Evolutionary conservation across 139 green algal genomes (phyloP), one percentile per base, ranked within the genome.

Genomic region (Pseudopediastrum boryanum): DNA sequence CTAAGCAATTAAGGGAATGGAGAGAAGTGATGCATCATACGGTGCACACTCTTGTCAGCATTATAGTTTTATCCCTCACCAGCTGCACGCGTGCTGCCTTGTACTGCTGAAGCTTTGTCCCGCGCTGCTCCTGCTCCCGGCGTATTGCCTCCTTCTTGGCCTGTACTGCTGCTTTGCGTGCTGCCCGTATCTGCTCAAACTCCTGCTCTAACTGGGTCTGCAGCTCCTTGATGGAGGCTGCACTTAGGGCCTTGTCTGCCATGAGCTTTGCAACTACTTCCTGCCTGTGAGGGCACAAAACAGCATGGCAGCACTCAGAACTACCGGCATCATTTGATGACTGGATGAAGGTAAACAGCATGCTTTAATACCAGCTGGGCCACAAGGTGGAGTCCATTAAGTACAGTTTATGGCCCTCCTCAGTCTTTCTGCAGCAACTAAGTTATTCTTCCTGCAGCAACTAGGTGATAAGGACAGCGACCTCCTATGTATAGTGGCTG

Each of bases 181-280:
- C 78, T 78, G 70, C 79, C 38, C 48, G 46, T 10, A 76, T 78
- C 66, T 92, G 84, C 23, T 80, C 86, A 0, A 94, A 42, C 27
- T 88, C 43, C 23, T 72, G 75, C 71, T 92, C 86, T 23, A 90
- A 78, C 41, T 95, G 84, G 13, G 73, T 62, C 4, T 67, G 52
- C 75, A 93, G 87, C 62, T 91, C 85, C 78, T 89, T 92, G 2
- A 83, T 87, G 41, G 69, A 68, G 90, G 85, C 71, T 85, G 80
- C 25, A 84, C 63, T 29, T 38, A 36, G 48, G 2, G 48, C 46
- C 48, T 76, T 76, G 35, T 76, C 69, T 41, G 69, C 46, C 31
- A 76, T 35, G 8, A 76, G 51, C 13, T 50, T 48, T 5, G 69
- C 39, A 29, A 65, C 69, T 6, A 76, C 69, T 41, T 76, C 50